Conservation (phyloP, 495 filamentous ascomycete species). For the Daldinia decipiens region DNA sequence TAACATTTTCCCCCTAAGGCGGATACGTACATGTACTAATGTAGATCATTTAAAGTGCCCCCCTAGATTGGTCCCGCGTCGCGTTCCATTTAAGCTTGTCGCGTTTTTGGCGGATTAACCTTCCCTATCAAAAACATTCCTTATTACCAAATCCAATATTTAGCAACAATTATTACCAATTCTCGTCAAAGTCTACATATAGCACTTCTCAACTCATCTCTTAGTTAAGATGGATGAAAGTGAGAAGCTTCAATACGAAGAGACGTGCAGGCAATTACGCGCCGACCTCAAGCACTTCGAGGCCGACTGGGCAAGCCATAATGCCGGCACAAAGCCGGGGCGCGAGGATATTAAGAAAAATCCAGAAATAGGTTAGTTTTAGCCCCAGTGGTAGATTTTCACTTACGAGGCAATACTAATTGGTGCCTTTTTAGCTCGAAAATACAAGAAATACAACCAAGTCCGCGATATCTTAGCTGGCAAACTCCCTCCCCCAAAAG, state of each 20-base stretch:
- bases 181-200: not conserved
- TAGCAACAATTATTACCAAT: not conserved
- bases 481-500: conserved; percentile 54
- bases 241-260: conserved; percentile 52
- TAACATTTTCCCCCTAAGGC: not conserved
- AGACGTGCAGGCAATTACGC: conserved; percentile 64
- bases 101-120: conserved; percentile 12
- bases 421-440: conserved; percentile 65
- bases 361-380: conserved; percentile 75
- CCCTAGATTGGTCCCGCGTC: conserved; percentile 25
- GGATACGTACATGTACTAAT: not conserved
- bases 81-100: conserved; percentile 29
- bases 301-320: conserved; percentile 71
- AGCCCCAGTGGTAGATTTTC: not conserved
- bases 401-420: conserved; percentile 11
- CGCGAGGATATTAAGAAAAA: conserved; percentile 89
- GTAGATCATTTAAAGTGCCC: conserved; percentile 2
- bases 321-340: conserved; percentile 79
- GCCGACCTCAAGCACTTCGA: conserved; percentile 90
- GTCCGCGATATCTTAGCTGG: conserved; percentile 69
- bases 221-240: conserved; percentile 55
- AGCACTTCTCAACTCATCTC: not conserved
- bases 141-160: not conserved
- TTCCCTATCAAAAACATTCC: conserved; percentile 4
- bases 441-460: conserved; percentile 91